phyloP scores from a whole-genome alignment of 208 protist genomes.

The Crithidia bombi region DNA sequence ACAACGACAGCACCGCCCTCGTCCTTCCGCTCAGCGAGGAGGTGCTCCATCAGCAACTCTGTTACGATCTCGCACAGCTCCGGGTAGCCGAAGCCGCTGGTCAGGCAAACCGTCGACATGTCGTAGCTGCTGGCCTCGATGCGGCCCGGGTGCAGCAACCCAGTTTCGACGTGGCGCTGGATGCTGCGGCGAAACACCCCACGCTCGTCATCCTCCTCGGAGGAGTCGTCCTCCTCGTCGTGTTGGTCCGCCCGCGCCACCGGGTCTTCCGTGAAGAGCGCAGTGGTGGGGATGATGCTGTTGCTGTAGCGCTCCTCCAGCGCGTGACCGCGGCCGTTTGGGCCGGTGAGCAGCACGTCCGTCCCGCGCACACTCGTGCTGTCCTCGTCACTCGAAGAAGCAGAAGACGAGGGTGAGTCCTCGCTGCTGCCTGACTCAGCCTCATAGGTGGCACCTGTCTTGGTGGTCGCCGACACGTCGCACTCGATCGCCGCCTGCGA shows the following conservation, averaged over 20 bases:
- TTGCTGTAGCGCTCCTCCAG: constrained; percentile 40
- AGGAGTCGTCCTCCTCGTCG: constrained; percentile 37
- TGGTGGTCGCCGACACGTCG: constrained; percentile 8
- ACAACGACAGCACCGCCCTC: constrained; percentile 11
- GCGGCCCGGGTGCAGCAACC: constrained; percentile 48
- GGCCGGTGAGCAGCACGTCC: constrained; percentile 48
- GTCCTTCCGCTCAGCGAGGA: constrained; percentile 35
- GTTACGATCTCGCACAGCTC: constrained; percentile 80
- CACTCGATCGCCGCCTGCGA: constrained; percentile 30
- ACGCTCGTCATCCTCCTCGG: constrained; percentile 52
- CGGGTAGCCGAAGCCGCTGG: constrained; percentile 47
- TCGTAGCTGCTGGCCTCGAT: constrained; percentile 59
- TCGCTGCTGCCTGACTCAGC: background rate
- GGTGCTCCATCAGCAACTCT: constrained; percentile 67
- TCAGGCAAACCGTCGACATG: constrained; percentile 68
- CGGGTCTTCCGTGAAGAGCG: constrained; percentile 70
- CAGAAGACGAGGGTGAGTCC: background rate
- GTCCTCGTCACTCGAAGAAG: constrained; percentile 24
- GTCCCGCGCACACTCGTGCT: background rate
- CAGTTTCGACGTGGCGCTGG: constrained; percentile 43
- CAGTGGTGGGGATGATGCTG: constrained; percentile 43
- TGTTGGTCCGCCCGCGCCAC: constrained; percentile 36
- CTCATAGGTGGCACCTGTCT: background rate
- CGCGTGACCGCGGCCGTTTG: constrained; percentile 37
- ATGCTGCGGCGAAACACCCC: constrained; percentile 46